phyloP scores from a whole-genome alignment of 805 yeast genomes.

The Metschnikowia bowlesiae region DNA sequence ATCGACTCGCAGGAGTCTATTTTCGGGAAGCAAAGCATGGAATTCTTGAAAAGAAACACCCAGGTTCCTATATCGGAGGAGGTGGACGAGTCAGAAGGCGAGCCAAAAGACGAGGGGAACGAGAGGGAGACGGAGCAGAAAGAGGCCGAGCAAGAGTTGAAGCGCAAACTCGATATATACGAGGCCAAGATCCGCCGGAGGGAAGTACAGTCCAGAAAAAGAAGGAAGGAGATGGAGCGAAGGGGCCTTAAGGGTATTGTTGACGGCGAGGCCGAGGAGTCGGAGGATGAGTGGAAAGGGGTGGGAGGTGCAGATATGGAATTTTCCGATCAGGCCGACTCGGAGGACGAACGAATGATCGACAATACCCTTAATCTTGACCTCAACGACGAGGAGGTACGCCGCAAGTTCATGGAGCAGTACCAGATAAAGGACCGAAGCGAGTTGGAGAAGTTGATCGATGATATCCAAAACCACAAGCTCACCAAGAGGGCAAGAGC shows the following conservation, averaged over 20 bases:
- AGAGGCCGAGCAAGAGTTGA: conserved; percentile 23
- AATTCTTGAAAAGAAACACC: conserved; percentile 1
- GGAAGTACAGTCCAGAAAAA: conserved; percentile 30
- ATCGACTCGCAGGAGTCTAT: background rate
- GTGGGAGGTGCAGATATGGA: conserved; percentile 71
- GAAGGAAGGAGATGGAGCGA: conserved; percentile 51
- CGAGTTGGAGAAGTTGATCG: conserved; percentile 60
- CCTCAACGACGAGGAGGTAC: conserved; percentile 54
- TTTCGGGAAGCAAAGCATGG: background rate
- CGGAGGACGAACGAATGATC: conserved; percentile 74
- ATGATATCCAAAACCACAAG: conserved; percentile 69
- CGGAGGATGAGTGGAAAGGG: conserved; percentile 86
- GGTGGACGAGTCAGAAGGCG: conserved; percentile 4
- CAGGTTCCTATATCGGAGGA: background rate
- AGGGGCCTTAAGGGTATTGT: conserved; percentile 56
- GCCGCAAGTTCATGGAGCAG: conserved; percentile 54
- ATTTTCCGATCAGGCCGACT: conserved; percentile 53
- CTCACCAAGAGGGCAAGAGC: conserved; percentile 54
- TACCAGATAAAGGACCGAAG: conserved; percentile 59
- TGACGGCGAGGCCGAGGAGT: conserved; percentile 83
- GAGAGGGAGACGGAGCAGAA: background rate
- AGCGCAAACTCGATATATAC: conserved; percentile 30
- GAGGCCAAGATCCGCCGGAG: conserved; percentile 35
- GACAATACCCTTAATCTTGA: conserved; percentile 62
- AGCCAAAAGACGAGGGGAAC: background rate